Evolutionary conservation across 2,329 filamentous ascomycete species (phyloP), one percentile per base, ranked within the genome.

Genomic region (Alternaria sp.): DNA sequence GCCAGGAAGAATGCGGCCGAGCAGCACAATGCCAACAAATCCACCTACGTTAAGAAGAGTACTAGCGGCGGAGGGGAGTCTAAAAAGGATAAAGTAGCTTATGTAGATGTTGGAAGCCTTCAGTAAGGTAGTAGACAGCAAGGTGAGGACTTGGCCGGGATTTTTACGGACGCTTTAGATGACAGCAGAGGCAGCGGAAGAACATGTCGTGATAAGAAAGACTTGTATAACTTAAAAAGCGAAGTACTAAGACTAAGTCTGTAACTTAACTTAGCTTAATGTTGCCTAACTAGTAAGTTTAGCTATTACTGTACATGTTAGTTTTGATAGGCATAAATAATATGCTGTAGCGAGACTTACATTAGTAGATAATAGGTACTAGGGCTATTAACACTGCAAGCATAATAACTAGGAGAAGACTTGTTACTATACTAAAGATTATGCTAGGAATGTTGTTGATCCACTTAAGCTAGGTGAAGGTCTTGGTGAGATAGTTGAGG

Each of bases 31-130:
- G 72, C 96, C 83, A 74, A 92, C 94, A 46, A 94, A 79, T 59
- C 94, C 88, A 3, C 89, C 86, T 31, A 97, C 82, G 75, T 97
- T 97, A 53, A 96, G 83, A 13, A 94, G 70, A 1, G 69, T 70
- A 5, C 71, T 64, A 21, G 72, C 64, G 23, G 72, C 70, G 0
- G 67, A 61, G 1, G 73, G 73, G 3, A 74, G 68, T 48, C 94
- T 95, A 77, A 97, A 93, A 4, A 99, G 85, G 41, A 98, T 87
- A 67, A 99, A 96, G 80, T 97, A 99, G 0, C 89, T 92, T 50
- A 98, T 89, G 79, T 97, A 99, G 77, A 98, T 95, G 80, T 96
- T 98, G 66, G 93, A 95, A 0, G 92, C 89, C 60, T 87, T 90
- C 17, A 95, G 95, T 5, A 99, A 82, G 59, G 92, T 90, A 17